Evolutionary conservation across 257 asterid species (phyloP).

Genomic region (Salvia splendens): DNA sequence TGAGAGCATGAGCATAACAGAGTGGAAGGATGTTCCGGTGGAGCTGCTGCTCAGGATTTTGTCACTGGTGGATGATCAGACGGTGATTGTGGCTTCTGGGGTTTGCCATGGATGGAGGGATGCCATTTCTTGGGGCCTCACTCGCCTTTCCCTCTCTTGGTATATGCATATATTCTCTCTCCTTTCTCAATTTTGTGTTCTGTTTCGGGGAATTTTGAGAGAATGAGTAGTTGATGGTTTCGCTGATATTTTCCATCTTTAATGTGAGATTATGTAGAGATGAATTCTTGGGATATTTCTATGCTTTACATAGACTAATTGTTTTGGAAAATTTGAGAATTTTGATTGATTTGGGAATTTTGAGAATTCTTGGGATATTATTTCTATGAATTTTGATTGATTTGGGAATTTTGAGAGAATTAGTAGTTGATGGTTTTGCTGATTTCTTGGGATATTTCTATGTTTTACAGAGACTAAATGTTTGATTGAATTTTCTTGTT

Average conservation of each 20-base stretch:
- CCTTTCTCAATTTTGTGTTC: too few species aligned
- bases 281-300: too few species aligned
- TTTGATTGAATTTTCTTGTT: background rate
- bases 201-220: too few species aligned
- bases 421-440: background rate
- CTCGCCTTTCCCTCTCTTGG: too few species aligned
- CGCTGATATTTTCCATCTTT: too few species aligned
- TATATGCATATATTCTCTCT: too few species aligned
- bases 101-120: conserved; percentile 98
- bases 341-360: too few species aligned
- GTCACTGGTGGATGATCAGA: conserved; percentile 79
- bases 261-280: too few species aligned
- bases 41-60: conserved; percentile 83
- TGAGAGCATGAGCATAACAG: conserved; percentile 38
- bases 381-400: background rate
- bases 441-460: background rate
- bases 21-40: conserved; percentile 94
- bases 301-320: too few species aligned
- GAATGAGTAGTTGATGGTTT: too few species aligned
- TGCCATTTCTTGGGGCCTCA: conserved; percentile 50
- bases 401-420: too few species aligned
- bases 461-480: conserved; percentile 2
- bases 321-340: too few species aligned
- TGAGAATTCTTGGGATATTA: background rate
- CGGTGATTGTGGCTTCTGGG: conserved; percentile 89